Evolutionary conservation across 352 stramenopile genomes (phyloP), one percentile per base, ranked within the genome.

Genomic region (Phytophthora ramorum): DNA sequence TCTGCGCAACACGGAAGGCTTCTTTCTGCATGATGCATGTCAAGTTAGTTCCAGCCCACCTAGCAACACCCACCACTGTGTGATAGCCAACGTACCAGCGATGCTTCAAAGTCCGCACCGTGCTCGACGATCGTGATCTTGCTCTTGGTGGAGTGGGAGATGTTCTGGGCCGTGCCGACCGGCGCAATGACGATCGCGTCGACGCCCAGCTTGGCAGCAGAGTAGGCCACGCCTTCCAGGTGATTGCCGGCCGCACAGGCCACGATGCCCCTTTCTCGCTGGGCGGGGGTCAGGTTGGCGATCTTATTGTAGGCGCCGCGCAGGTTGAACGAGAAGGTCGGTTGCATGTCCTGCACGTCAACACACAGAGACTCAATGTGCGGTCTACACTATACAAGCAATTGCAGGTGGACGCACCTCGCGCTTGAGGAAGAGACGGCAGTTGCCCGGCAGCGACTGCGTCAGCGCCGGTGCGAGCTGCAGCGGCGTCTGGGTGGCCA

Each of bases 221-320:
- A 97, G 56, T 98, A 89, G 16, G 97, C 97, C 3, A 99, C 97
- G 35, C 97, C 98, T 74, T 99, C 97, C 3, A 98, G 87, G 78
- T 99, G 97, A 79, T 99, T 99, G 32, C 98, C 98, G 2, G 88
- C 89, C 3, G 81, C 78, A 48, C 86, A 91, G 16, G 86, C 85
- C 32, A 96, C 86, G 49, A 96, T 88, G 37, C 97, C 97, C 26
- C 76, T 78, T 32, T 87, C 64, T 13, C 91, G 79, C 58, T 98
- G 81, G 45, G 86, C 71, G 14, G 64, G 46, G n/a, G 89, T 90
- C 43, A 99, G 73, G 54, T 93, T 89, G n/a, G 92, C 95, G 78
- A 99, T 99, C 79, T 99, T 99, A 81, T 99, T 99, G 89, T 99
- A 98, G 12, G 97, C 97, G 35, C 97, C 97, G 40, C 97, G 92